Conservation (phyloP, 768 basidiomycete species). For the Boletus reticuloceps region DNA sequence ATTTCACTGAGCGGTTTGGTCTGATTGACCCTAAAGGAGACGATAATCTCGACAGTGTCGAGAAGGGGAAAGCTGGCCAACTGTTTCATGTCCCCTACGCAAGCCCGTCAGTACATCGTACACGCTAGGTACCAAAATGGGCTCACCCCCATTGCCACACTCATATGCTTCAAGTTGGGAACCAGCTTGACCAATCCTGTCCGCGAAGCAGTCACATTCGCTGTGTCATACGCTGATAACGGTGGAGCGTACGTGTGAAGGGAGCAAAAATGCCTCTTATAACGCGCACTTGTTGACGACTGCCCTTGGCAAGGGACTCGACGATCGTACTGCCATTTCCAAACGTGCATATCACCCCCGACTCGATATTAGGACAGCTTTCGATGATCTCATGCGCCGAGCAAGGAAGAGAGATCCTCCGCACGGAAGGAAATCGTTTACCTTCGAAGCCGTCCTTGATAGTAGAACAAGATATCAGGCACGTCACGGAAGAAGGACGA, state of each 20-base stretch:
- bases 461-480: neutral
- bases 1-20: no score
- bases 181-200: conserved; percentile 2
- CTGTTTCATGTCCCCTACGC: neutral
- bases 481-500: neutral
- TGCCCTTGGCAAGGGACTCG: conserved; percentile 5
- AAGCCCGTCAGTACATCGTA: neutral
- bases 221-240: conserved; percentile 4
- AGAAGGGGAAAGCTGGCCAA: neutral
- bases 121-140: neutral
- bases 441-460: conserved; percentile 8
- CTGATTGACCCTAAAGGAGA: neutral
- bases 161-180: conserved; percentile 2
- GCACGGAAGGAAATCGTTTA: conserved; percentile 3
- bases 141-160: neutral
- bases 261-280: neutral
- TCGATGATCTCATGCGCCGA: conserved; percentile 8
- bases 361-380: conserved; percentile 8
- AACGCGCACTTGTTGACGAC: neutral
- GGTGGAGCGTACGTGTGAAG: conserved; percentile 1
- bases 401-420: conserved; percentile 3
- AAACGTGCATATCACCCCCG: conserved; percentile 1
- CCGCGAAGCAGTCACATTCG: neutral
- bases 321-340: conserved; percentile 1
- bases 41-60: neutral